Base-by-base conservation (phyloP, 192 early-diverging fungal species). In the Backusella psychrophila region DNA sequence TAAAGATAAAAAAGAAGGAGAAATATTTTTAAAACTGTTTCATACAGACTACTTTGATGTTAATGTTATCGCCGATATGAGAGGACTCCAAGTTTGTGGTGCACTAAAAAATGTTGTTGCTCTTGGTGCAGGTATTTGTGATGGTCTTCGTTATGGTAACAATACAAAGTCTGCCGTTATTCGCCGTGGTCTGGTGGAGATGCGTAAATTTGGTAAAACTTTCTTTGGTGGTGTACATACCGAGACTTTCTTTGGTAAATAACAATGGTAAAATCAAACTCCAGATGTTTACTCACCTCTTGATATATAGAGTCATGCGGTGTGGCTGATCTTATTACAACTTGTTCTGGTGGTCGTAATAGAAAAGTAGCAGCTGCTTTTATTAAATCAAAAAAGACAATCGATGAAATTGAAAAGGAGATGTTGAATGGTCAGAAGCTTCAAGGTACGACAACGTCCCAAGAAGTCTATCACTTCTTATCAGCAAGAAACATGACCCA, bases 101-200 rank as follows among this genome's bases (percentile, higher is more conserved):
- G 96, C 97, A 0, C 76, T 99, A 17, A 99, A 99, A 82, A 99
- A 99, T 87, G 91, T 99, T 4, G 88, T 99, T 15, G 97, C 97
- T 2, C 88, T 99, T 46, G 97, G 93, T 21, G 96, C 95, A 17
- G 97, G 97, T 41, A 86, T 98, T 49, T 90, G 96, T 66, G 96
- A 99, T 83, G 96, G 97, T 11, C 86, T 98, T 66, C 91, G 93
- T 81, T 73, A 73, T 35, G 72, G 72, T 41, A 73, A 73, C 29
- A 73, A 99, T 86, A 93, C 97, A 12, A 97, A 99, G 83, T 95
- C 97, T 0, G 96, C 97, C 4, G 93, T 99, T 39, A 97, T 99
- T 73, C 90, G 97, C 63, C 90, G 95, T 49, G 96, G 96, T 19
- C 85, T 98, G 56, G 85, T 94, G 53, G 96, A 99, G 79, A 99